Percentiles rank a stretch among this genome's conserved stretches.
Evolutionary conservation across 345 rosid genomes (phyloP).

Genomic region (Litchi chinensis): DNA sequence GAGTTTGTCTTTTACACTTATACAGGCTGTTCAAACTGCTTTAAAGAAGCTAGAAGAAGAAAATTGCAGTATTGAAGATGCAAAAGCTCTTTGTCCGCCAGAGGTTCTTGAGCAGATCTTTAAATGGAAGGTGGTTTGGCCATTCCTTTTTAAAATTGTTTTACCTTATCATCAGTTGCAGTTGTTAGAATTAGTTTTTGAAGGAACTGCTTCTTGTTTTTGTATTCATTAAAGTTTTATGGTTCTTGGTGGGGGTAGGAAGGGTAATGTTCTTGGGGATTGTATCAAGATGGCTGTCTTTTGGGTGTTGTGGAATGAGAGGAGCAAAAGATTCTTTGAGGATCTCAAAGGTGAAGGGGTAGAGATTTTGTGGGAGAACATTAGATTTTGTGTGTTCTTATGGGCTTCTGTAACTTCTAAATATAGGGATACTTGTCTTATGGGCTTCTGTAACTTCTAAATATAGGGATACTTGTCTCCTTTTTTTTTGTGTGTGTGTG

Average conservation of each 20-base stretch:
- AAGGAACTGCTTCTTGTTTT: background rate
- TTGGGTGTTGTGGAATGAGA: no score
- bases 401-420: no score
- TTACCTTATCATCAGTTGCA: slow-evolving; percentile 13
- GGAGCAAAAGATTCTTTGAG: no score
- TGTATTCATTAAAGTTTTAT: background rate
- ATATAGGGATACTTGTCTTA: no score
- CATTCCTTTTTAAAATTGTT: slow-evolving; percentile 4
- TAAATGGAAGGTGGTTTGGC: slow-evolving; percentile 78
- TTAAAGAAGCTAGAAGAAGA: slow-evolving; percentile 61
- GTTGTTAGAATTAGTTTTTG: slow-evolving; percentile 4
- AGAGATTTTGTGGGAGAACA: background rate
- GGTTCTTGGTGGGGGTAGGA: no score
- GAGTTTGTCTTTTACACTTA: slow-evolving; percentile 4
- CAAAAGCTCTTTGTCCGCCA: slow-evolving; percentile 85
- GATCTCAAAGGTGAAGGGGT: no score
- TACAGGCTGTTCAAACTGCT: slow-evolving; percentile 84
- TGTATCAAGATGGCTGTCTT: no score
- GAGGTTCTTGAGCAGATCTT: slow-evolving; percentile 62
- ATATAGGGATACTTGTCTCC: no score
- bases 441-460: no score
- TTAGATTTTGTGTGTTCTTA: background rate
- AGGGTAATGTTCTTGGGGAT: no score
- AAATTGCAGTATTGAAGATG: slow-evolving; percentile 76
- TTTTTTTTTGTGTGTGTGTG: no score